Base-by-base conservation (phyloP, 345 rosid species). In the Gossypium longicalyx region DNA sequence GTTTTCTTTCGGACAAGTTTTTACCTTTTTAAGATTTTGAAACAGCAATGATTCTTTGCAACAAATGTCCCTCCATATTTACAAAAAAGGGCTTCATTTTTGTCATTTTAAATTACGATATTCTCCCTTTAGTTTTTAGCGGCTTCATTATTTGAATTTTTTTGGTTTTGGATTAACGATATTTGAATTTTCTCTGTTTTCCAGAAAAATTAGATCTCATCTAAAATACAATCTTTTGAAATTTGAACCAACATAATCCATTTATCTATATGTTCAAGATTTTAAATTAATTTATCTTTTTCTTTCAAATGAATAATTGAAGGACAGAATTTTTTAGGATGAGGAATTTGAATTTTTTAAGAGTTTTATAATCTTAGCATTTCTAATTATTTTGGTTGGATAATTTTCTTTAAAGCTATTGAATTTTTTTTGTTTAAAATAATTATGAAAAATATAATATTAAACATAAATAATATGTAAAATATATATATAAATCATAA, bases 1-100 rank as follows among this genome's bases (percentile, higher is more conserved):
- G 72, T 34, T 73, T 70, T 66, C 67, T 48, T 82, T 78, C 83
- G 75, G 87, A 82, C 91, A 80, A 66, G 38, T 67, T 69, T 75
- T 51, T 15, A 1, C 16, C 16, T 11, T 10, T 11, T 13, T 70
- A 25, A 52, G 23, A 57, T 16, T 78, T 76, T 74, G 53, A 78
- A 76, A 68, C 19, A 58, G 67, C 19, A 63, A 76, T 66, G 64
- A 59, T 25, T 38, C 74, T 56, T 59, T 3, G 29, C 15, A 23
- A 38, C 10, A 59, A 27, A 60, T 23, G 43, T 47, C 4, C 11
- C 2, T 12, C 41, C 41, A 25, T 44, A 44, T 73, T 73, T 60
- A 67, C 51, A 12, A 54, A 12, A 71, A 52, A 41, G 56, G 74
- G 16, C 53, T 58, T 66, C 23, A 2, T 51, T 38, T 74, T 45